These are phyloP conservation scores for Orbilia javanica DNA, from an alignment of 2,329 filamentous ascomycete species.

Conservation along the genomic window DNA sequence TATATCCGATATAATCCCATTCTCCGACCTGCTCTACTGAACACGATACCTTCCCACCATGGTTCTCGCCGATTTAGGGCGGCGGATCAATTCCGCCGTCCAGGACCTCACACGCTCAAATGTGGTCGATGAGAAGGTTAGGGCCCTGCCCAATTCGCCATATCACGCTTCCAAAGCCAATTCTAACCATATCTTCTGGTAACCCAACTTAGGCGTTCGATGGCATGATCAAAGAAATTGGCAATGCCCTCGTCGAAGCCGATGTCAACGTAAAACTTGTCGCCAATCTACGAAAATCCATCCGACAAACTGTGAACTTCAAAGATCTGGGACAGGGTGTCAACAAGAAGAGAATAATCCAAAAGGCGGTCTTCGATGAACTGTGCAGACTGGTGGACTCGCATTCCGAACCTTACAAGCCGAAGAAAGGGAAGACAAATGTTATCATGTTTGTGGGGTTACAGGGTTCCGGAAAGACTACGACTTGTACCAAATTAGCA, in stretches of 20 bases:
- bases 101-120: constrained; percentile 90
- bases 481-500: constrained; percentile 96
- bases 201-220: constrained; percentile 84
- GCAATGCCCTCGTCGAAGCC: constrained; percentile 91
- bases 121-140: constrained; percentile 94
- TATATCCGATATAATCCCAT: background rate
- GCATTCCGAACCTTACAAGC: constrained; percentile 93
- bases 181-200: constrained; percentile 11
- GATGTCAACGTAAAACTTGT: constrained; percentile 98
- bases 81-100: constrained; percentile 97
- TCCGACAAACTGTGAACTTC: constrained; percentile 91
- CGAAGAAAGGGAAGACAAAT: constrained; percentile 94
- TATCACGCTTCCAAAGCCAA: constrained; percentile 22
- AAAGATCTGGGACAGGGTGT: constrained; percentile 89
- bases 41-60: constrained; percentile 68
- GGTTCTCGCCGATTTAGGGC: constrained; percentile 98
- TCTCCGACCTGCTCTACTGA: background rate
- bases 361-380: constrained; percentile 97
- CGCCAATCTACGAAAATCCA: constrained; percentile 89
- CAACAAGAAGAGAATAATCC: constrained; percentile 98
- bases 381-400: constrained; percentile 95
- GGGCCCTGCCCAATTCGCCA: constrained; percentile 51
- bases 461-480: constrained; percentile 97
- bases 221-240: constrained; percentile 98
- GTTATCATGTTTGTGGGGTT: constrained; percentile 99